phyloP scores from a whole-genome alignment of 768 basidiomycete species.

The Serendipita indica region DNA sequence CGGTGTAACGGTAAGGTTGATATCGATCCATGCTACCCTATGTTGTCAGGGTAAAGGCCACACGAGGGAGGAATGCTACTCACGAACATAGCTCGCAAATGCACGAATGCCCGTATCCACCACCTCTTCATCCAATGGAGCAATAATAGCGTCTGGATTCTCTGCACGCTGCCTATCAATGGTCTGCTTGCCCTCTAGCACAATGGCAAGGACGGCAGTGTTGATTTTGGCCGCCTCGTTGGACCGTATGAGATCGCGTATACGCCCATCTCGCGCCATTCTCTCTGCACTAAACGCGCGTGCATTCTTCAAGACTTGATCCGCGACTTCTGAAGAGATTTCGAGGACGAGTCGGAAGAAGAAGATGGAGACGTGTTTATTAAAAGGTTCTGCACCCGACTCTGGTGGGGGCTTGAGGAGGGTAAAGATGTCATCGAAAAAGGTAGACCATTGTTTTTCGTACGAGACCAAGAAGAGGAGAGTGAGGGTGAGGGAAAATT shows the following conservation, averaged over 20 bases:
- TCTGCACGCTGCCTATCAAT: slow-evolving; percentile 26
- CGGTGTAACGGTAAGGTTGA: slow-evolving; percentile 87
- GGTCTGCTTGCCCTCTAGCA: slow-evolving; percentile 39
- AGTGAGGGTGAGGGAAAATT: slow-evolving; percentile 82
- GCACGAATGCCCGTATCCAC: slow-evolving; percentile 89
- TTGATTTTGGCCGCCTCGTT: slow-evolving; percentile 72
- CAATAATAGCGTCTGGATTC: slow-evolving; percentile 33
- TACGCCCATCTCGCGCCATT: slow-evolving; percentile 64
- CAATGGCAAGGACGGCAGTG: slow-evolving; percentile 69
- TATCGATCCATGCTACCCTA: slow-evolving; percentile 84
- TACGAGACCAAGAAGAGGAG: slow-evolving; percentile 83
- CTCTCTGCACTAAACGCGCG: slow-evolving; percentile 54
- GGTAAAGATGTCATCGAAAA: slow-evolving; percentile 65
- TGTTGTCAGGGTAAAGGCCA: neutral
- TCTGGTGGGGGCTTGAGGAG: slow-evolving; percentile 42
- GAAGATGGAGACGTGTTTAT: slow-evolving; percentile 72
- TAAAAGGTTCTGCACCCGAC: slow-evolving; percentile 30
- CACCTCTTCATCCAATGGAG: slow-evolving; percentile 47
- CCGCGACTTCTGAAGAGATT: slow-evolving; percentile 94
- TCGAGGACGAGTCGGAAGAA: slow-evolving; percentile 87
- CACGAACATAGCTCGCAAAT: slow-evolving; percentile 87
- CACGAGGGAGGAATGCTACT: slow-evolving; percentile 24
- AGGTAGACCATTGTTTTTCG: slow-evolving; percentile 68
- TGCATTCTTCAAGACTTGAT: slow-evolving; percentile 83
- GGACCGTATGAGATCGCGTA: slow-evolving; percentile 82